phyloP scores from a whole-genome alignment of 2,329 filamentous ascomycete species.

The Clarireedia hainanense region DNA sequence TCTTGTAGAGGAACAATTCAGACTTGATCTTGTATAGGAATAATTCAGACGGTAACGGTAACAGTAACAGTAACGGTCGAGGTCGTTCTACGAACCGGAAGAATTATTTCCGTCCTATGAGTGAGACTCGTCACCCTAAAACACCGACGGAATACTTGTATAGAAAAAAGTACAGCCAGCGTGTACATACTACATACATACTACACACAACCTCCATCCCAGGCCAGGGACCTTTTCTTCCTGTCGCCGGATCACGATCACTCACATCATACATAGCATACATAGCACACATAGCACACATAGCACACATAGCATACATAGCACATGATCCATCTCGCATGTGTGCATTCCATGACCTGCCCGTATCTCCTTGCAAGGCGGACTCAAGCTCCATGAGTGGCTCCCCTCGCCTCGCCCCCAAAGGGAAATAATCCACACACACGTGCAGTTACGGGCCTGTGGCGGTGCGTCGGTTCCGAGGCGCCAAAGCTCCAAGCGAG shows the following conservation, averaged over 20 bases:
- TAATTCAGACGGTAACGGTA: neutral
- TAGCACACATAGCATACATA: too few species aligned
- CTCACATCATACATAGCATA: neutral
- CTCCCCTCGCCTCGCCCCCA: too few species aligned
- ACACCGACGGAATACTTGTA: neutral
- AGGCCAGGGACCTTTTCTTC: neutral
- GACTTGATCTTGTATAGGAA: neutral
- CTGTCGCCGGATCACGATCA: neutral
- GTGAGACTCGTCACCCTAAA: conserved; percentile 1
- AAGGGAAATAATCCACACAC: neutral
- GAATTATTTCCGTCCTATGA: conserved; percentile 6
- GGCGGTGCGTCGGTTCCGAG: neutral
- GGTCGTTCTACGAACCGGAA: conserved; percentile 3
- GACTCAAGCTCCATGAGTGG: neutral
- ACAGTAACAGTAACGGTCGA: neutral
- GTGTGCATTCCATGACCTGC: conserved; percentile 2
- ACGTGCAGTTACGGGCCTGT: neutral
- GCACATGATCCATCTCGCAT: neutral
- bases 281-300: neutral
- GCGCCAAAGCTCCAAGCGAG: neutral
- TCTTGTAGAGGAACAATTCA: neutral
- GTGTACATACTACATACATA: too few species aligned
- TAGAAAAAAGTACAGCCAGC: too few species aligned
- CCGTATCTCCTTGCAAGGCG: neutral
- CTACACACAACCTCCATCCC: neutral